These are phyloP conservation scores for Monilinia polystroma DNA, from an alignment of 2,329 filamentous ascomycete species.

Conservation along the genomic window DNA sequence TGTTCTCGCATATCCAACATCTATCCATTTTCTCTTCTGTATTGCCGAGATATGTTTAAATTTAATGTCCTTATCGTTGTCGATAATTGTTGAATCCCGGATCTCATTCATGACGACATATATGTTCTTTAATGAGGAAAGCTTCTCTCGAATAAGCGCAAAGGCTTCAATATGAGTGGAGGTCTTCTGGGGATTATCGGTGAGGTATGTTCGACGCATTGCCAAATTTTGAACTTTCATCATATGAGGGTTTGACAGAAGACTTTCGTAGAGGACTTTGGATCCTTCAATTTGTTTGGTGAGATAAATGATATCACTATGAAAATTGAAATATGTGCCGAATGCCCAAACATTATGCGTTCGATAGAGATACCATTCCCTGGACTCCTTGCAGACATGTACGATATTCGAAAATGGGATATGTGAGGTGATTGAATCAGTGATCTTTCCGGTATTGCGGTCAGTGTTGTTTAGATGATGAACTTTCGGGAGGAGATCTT, in stretches of 20 bases:
- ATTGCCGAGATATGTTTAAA: slow-evolving; percentile 11
- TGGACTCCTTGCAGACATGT: slow-evolving; percentile 13
- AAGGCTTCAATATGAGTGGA: not conserved
- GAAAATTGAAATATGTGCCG: slow-evolving; percentile 14
- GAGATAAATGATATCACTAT: slow-evolving; percentile 28
- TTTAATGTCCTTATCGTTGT: not conserved
- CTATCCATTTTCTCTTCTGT: slow-evolving; percentile 15
- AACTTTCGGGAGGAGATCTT: slow-evolving; percentile 12
- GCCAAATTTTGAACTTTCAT: slow-evolving; percentile 1
- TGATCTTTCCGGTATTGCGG: slow-evolving; percentile 2
- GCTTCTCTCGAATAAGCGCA: not conserved
- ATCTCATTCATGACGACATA: slow-evolving; percentile 17
- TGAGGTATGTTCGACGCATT: slow-evolving; percentile 14
- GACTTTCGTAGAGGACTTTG: not conserved
- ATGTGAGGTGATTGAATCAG: slow-evolving; percentile 14
- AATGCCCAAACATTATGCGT: slow-evolving; percentile 14
- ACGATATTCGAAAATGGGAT: slow-evolving; percentile 12
- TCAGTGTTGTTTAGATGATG: slow-evolving; percentile 7
- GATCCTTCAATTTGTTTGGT: slow-evolving; percentile 5
- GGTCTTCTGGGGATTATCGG: slow-evolving; percentile 2
- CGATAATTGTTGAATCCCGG: not conserved
- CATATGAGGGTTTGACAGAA: slow-evolving; percentile 8
- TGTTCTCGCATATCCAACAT: slow-evolving; percentile 9
- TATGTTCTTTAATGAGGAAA: slow-evolving; percentile 4
- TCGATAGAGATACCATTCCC: slow-evolving; percentile 15